A percentile compares a stretch with the other conserved stretches of the same genome.
These are phyloP conservation scores for Urtica urens DNA, from an alignment of 306 rosid species.

Conservation along the genomic window DNA sequence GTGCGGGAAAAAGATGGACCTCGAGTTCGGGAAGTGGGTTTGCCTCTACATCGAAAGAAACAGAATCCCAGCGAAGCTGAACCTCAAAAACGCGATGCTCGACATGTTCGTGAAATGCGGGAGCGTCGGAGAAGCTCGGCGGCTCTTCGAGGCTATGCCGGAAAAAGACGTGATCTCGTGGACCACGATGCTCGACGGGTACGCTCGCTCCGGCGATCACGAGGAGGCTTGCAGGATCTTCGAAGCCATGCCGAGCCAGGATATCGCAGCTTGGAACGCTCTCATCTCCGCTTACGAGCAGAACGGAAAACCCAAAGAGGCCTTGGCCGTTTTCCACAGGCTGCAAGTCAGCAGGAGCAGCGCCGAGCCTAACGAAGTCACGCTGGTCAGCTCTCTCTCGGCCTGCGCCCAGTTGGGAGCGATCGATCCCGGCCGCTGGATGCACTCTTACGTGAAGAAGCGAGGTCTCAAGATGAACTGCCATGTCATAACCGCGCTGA, in stretches of 20 bases:
- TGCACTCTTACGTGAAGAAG: slow-evolving; percentile 38
- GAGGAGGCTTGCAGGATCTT: slow-evolving; percentile 32
- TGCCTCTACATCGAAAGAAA: slow-evolving; percentile 35
- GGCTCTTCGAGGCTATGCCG: slow-evolving; percentile 39
- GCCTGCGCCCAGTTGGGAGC: slow-evolving; percentile 61
- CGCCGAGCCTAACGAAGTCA: slow-evolving; percentile 45
- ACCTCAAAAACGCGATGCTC: slow-evolving; percentile 48
- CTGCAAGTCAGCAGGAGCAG: slow-evolving; percentile 33
- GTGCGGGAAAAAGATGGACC: slow-evolving; percentile 39
- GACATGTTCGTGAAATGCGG: slow-evolving; percentile 59
- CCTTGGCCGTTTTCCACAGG: slow-evolving; percentile 40
- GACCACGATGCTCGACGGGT: slow-evolving; percentile 63
- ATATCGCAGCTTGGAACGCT: slow-evolving; percentile 51
- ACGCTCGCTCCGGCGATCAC: slow-evolving; percentile 37
- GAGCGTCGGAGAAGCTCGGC: slow-evolving; percentile 33
- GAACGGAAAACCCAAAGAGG: slow-evolving; percentile 48
- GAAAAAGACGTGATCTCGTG: slow-evolving; percentile 58
- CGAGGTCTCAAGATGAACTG: slow-evolving; percentile 33
- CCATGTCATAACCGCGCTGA: slow-evolving; percentile 42
- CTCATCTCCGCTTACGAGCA: slow-evolving; percentile 53
- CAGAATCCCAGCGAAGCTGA: slow-evolving; percentile 30
- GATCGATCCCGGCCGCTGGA: slow-evolving; percentile 50
- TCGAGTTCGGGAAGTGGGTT: slow-evolving; percentile 58
- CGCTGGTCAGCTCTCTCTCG: slow-evolving; percentile 40
- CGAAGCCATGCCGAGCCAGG: slow-evolving; percentile 36